phyloP scores from a whole-genome alignment of 257 asterid species.

The Gentiana dahurica region DNA sequence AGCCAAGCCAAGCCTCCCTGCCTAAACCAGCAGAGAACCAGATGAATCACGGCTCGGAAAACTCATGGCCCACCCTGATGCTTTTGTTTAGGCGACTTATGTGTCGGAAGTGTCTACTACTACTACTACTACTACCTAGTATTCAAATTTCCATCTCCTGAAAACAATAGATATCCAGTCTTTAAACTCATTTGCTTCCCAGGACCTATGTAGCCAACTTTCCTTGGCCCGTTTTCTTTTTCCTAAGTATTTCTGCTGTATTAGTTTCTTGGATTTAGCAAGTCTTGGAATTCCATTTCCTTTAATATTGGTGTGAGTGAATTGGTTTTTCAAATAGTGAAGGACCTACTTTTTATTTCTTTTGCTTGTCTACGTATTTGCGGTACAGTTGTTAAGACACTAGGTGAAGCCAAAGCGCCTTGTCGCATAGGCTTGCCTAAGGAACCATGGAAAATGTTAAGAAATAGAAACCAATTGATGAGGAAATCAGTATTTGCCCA shows the following conservation, averaged over 20 bases:
- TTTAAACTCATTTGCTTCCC: conserved; percentile 49
- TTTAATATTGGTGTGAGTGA: too few relatives aligned
- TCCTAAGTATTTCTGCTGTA: conserved; percentile 34
- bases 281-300: too few relatives aligned
- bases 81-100: conserved; percentile 39
- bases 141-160: conserved; percentile 55
- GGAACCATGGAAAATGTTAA: too few relatives aligned
- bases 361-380: too few relatives aligned
- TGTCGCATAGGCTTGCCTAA: too few relatives aligned
- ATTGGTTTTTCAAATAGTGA: too few relatives aligned
- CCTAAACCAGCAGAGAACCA: conserved; percentile 87
- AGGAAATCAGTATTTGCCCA: too few relatives aligned
- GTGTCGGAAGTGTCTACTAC: conserved; percentile 42
- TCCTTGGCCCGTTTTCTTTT: conserved; percentile 39
- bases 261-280: conserved; percentile 12
- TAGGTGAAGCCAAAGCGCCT: too few relatives aligned
- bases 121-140: conserved; percentile 58
- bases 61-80: conserved; percentile 76
- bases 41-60: conserved; percentile 66
- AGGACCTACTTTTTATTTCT: too few relatives aligned
- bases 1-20: conserved; percentile 53
- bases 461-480: too few relatives aligned
- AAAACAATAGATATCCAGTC: conserved; percentile 46
- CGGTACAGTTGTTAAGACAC: too few relatives aligned
- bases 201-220: conserved; percentile 50